Evolutionary conservation across 2,329 filamentous ascomycete genomes (phyloP).

Genomic region (Trichoderma koningiopsis): DNA sequence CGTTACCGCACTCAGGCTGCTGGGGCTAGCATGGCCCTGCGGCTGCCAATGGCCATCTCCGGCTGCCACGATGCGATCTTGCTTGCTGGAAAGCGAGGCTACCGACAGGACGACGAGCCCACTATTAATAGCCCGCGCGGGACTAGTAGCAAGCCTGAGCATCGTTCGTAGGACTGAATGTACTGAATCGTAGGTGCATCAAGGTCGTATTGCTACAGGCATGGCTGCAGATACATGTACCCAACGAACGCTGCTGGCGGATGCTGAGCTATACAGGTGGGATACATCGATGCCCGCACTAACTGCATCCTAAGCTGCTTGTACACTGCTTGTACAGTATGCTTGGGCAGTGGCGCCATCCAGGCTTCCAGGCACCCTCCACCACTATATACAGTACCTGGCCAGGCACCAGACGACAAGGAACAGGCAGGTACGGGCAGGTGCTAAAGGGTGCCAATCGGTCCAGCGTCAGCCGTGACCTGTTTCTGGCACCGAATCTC

Average conservation of each 20-base stretch:
- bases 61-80: constrained; percentile 22
- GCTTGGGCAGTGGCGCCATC: not conserved
- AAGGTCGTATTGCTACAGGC: not conserved
- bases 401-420: not conserved
- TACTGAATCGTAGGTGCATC: too few relatives aligned
- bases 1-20: not conserved
- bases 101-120: constrained; percentile 17
- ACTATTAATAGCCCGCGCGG: not conserved
- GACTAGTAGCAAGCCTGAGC: not conserved
- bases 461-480: not conserved
- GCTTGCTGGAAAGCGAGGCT: constrained; percentile 2
- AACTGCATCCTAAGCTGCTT: not conserved
- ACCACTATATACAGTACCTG: not conserved
- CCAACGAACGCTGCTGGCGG: not conserved
- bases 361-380: not conserved
- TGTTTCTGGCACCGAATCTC: not conserved
- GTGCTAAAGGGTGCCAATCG: not conserved
- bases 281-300: not conserved
- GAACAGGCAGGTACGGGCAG: not conserved
- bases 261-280: not conserved
- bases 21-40: not conserved
- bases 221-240: not conserved
- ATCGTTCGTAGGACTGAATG: too few relatives aligned
- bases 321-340: too few relatives aligned
- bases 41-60: constrained; percentile 8